Conservation (phyloP, 208 protist species). For the Trypanosoma lewisi region DNA sequence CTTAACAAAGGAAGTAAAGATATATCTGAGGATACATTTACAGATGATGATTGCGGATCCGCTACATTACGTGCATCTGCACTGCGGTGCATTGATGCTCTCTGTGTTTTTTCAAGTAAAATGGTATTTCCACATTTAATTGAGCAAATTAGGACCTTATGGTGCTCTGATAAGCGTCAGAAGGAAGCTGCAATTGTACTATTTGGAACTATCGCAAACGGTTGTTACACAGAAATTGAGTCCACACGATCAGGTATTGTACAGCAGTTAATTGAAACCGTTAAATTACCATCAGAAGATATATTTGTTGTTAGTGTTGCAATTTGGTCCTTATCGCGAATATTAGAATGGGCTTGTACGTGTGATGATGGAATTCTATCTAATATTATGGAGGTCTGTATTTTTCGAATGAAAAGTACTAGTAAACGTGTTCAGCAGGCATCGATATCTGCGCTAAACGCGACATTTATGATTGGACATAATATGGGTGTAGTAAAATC, state of each 20-base stretch:
- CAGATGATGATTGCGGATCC: slow-evolving; percentile 68
- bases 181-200: slow-evolving; percentile 78
- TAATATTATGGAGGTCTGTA: slow-evolving; percentile 41
- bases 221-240: slow-evolving; percentile 57
- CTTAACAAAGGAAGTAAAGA: slow-evolving; percentile 51
- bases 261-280: slow-evolving; percentile 46
- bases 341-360: slow-evolving; percentile 45
- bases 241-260: slow-evolving; percentile 33
- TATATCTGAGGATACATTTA: slow-evolving; percentile 60
- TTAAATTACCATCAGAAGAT: slow-evolving; percentile 47
- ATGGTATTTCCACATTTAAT: slow-evolving; percentile 48
- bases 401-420: slow-evolving; percentile 52
- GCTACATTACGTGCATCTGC: slow-evolving; percentile 74
- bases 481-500: slow-evolving; percentile 31
- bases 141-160: slow-evolving; percentile 47
- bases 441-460: slow-evolving; percentile 61
- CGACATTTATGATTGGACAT: slow-evolving; percentile 35
- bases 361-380: slow-evolving; percentile 29
- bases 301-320: slow-evolving; percentile 87
- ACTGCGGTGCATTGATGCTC: slow-evolving; percentile 65
- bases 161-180: slow-evolving; percentile 49
- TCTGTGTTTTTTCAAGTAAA: slow-evolving; percentile 55
- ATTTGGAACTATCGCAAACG: slow-evolving; percentile 67
- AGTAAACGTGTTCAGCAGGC: slow-evolving; percentile 82
- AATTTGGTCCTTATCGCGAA: slow-evolving; percentile 72